Evolutionary conservation across 805 yeast genomes (phyloP).

Genomic region (Clavispora phyllophila): DNA sequence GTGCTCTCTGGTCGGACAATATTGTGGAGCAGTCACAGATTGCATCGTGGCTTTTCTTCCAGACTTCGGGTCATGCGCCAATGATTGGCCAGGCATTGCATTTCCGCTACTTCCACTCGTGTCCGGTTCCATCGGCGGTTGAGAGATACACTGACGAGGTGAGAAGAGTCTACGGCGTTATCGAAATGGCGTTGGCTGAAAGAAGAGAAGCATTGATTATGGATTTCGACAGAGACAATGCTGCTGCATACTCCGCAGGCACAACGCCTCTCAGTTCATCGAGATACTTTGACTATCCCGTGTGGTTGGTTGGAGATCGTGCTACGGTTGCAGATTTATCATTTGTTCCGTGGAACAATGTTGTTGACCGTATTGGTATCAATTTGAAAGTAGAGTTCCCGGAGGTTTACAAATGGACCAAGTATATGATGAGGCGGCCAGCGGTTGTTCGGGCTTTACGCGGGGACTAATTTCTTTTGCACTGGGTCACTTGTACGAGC

Average conservation of each 20-base stretch:
- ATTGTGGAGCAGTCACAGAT: constrained; percentile 78
- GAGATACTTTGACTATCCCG: constrained; percentile 85
- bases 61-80: constrained; percentile 97
- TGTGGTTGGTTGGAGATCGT: constrained; percentile 88
- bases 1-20: constrained; percentile 77
- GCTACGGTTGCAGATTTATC: constrained; percentile 83
- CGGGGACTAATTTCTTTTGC: constrained; percentile 41
- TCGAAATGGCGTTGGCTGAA: constrained; percentile 93
- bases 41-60: constrained; percentile 86
- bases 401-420: constrained; percentile 94
- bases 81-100: constrained; percentile 97
- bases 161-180: constrained; percentile 85
- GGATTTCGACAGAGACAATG: constrained; percentile 85
- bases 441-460: constrained; percentile 83
- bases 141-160: constrained; percentile 91
- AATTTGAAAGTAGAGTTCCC: constrained; percentile 85
- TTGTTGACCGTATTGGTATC: constrained; percentile 87
- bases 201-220: constrained; percentile 82
- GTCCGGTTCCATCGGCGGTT: constrained; percentile 80
- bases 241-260: constrained; percentile 82
- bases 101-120: constrained; percentile 85
- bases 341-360: constrained; percentile 96
- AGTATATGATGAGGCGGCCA: constrained; percentile 91
- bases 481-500: neutral
- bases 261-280: constrained; percentile 82